Evolutionary conservation across 2,329 filamentous ascomycete species (phyloP).

Genomic region (Trichophyton schoenleinii): DNA sequence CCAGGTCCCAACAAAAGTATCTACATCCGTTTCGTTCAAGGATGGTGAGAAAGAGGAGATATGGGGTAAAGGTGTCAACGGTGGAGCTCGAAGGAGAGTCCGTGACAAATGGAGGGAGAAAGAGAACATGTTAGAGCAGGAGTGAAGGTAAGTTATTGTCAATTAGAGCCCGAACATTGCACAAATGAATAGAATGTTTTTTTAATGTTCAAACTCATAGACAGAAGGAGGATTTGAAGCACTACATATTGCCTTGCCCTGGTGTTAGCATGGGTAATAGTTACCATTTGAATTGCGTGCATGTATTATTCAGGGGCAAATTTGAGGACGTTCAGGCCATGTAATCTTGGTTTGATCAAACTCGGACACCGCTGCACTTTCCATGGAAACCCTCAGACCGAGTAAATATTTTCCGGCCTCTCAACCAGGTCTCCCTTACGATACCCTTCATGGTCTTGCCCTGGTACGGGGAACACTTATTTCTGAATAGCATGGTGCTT

Average conservation of each 20-base stretch:
- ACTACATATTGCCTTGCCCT: not conserved
- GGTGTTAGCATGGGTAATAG: no score
- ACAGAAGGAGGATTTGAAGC: not conserved
- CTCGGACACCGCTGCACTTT: conserved; percentile 6
- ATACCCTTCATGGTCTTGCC: conserved; percentile 64
- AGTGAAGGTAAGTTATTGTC: not conserved
- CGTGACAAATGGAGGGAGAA: conserved; percentile 27
- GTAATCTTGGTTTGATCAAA: conserved; percentile 12
- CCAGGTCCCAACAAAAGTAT: not conserved
- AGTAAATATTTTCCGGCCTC: conserved; percentile 62
- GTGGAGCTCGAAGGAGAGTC: conserved; percentile 30
- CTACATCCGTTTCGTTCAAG: not conserved
- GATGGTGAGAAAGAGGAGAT: conserved; percentile 23
- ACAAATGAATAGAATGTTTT: no score
- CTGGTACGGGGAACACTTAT: conserved; percentile 84
- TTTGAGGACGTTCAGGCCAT: not conserved
- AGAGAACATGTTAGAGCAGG: not conserved
- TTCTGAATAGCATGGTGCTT: conserved; percentile 84
- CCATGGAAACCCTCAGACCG: conserved; percentile 40
- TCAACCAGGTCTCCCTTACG: conserved; percentile 74
- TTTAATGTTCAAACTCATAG: not conserved
- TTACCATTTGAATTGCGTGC: conserved; percentile 12
- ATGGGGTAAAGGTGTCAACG: conserved; percentile 31
- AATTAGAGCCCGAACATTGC: not conserved
- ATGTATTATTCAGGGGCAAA: conserved; percentile 1